Conservation (phyloP, 345 rosid species). For the Lepidium africanum region DNA sequence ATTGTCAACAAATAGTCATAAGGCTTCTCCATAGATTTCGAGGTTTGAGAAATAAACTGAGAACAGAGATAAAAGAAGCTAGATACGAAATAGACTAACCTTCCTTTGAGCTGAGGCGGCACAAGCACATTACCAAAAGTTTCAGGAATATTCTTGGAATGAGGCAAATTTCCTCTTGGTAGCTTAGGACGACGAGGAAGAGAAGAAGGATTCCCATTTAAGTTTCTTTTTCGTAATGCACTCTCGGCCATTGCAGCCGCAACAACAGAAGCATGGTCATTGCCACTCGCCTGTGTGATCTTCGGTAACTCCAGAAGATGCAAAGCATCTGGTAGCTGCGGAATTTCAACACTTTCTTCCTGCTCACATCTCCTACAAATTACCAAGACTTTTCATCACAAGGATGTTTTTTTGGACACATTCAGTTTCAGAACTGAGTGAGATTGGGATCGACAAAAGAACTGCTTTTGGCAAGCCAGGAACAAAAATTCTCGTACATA, state of each 20-base stretch:
- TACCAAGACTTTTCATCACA: background rate
- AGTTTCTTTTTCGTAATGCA: conserved; percentile 60
- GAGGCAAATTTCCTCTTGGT: conserved; percentile 51
- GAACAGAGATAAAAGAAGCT: background rate
- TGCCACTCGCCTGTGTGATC: conserved; percentile 9
- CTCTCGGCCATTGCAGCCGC: conserved; percentile 69
- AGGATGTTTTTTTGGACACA: background rate
- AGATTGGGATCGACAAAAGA: background rate
- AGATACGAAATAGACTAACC: conserved; percentile 32
- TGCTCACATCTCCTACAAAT: conserved; percentile 30
- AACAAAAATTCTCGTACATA: background rate
- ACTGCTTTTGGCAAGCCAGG: background rate
- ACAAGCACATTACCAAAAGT: conserved; percentile 54
- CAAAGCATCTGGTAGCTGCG: conserved; percentile 81
- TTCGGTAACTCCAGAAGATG: conserved; percentile 53
- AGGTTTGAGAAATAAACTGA: background rate
- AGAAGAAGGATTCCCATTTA: conserved; percentile 32
- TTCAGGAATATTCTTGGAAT: conserved; percentile 48
- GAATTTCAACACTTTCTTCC: conserved; percentile 23
- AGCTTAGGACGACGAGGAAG: conserved; percentile 44
- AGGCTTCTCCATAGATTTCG: background rate
- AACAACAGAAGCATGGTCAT: conserved; percentile 68
- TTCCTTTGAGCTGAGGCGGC: conserved; percentile 88
- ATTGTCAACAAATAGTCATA: background rate
- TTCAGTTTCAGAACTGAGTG: background rate